A percentile compares a stretch with the other conserved stretches of the same genome.
Conservation (phyloP, 2,329 filamentous ascomycete species). For the Fusarium citri region DNA sequence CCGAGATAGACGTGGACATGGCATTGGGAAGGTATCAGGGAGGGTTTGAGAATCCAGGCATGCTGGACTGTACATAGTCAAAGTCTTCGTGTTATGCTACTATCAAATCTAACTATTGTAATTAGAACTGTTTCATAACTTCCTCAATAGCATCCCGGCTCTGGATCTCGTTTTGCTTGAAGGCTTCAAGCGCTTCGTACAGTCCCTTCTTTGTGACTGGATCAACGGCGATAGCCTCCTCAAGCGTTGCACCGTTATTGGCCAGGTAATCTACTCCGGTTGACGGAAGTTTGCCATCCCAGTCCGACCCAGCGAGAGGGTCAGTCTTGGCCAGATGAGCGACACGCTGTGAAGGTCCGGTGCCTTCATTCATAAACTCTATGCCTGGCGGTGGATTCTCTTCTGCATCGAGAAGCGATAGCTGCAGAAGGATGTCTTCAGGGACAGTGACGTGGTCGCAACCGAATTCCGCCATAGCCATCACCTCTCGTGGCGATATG, state of each 20-base stretch:
- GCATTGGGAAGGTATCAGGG: background rate
- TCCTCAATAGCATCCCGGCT: background rate
- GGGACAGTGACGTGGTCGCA: slow-evolving; percentile 9
- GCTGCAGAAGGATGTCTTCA: background rate
- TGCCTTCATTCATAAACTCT: background rate
- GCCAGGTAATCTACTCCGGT: background rate
- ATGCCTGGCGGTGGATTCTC: background rate
- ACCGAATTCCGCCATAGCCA: slow-evolving; percentile 8
- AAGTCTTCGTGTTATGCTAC: background rate
- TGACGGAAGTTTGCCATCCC: background rate
- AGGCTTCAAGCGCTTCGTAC: background rate
- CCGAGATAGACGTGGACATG: background rate
- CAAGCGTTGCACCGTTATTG: background rate
- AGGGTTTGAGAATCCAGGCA: background rate
- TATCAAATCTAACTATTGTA: fast-evolving
- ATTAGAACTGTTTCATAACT: background rate
- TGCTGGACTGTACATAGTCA: background rate
- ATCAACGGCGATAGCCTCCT: background rate
- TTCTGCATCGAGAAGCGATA: background rate
- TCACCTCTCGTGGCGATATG: background rate
- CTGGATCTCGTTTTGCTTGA: background rate
- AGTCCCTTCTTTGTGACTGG: background rate
- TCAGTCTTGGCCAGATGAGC: background rate
- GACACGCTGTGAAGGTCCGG: background rate
- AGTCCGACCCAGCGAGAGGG: background rate